Conservation (phyloP, 1,139 yeast genomes). For the Keqinozyma sinolaborantium region DNA sequence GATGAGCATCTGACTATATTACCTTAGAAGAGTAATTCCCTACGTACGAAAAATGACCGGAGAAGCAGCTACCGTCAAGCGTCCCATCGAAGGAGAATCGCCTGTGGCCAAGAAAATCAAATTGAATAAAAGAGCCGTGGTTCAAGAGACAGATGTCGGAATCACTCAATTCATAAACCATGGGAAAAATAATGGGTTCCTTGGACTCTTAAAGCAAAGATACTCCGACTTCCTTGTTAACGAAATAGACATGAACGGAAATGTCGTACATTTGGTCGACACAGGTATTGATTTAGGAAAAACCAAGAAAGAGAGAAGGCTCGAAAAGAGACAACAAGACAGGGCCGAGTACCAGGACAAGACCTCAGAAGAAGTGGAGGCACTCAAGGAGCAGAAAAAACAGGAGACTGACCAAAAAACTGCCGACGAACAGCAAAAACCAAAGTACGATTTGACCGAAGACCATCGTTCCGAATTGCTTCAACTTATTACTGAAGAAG, state of each 20-base stretch:
- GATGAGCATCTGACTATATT: neutral
- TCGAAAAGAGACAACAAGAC: constrained; percentile 43
- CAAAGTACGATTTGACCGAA: constrained; percentile 44
- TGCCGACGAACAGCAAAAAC: constrained; percentile 18
- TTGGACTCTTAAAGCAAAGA: constrained; percentile 79
- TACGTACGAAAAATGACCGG: neutral
- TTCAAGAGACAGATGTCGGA: constrained; percentile 76
- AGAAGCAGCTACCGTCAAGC: constrained; percentile 2
- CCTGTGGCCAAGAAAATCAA: constrained; percentile 7
- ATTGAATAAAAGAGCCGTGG: constrained; percentile 10
- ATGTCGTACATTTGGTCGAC: constrained; percentile 72
- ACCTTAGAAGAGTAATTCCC: neutral
- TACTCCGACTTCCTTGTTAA: constrained; percentile 95
- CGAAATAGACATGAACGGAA: constrained; percentile 68
- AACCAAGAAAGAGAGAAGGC: constrained; percentile 48
- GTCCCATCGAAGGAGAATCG: constrained; percentile 4
- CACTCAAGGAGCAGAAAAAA: constrained; percentile 25
- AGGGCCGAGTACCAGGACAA: constrained; percentile 31
- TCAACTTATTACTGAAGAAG: constrained; percentile 56
- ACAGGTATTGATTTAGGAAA: constrained; percentile 59
- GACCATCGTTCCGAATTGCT: constrained; percentile 47
- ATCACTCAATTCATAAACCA: constrained; percentile 65
- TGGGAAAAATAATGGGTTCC: constrained; percentile 54
- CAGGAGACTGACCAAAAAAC: constrained; percentile 19
- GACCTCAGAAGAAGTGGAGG: constrained; percentile 33